phyloP scores from a whole-genome alignment of 2,329 filamentous ascomycete species.

The Cladosporium sp. region DNA sequence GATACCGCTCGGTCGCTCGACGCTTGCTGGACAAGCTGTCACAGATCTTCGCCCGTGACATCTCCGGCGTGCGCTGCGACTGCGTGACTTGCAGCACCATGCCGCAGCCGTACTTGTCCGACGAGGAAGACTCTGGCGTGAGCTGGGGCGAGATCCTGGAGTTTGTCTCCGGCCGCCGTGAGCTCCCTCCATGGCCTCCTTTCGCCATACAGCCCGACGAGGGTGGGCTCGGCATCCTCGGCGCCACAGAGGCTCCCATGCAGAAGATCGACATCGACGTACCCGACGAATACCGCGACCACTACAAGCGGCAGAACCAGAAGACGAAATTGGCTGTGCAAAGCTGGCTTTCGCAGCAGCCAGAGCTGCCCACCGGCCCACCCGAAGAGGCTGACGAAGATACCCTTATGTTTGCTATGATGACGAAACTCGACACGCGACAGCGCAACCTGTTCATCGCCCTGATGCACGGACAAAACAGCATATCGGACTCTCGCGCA shows the following conservation, averaged over 20 bases:
- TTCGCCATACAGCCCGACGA: slow-evolving; percentile 62
- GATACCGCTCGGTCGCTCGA: slow-evolving; percentile 89
- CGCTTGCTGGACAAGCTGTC: slow-evolving; percentile 84
- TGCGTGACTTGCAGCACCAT: slow-evolving; percentile 73
- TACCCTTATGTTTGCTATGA: slow-evolving; percentile 85
- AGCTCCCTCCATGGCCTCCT: slow-evolving; percentile 82
- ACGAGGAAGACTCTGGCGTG: slow-evolving; percentile 59
- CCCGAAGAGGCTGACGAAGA: slow-evolving; percentile 91
- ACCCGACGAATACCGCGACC: slow-evolving; percentile 84
- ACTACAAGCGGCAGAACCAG: slow-evolving; percentile 85
- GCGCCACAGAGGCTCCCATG: slow-evolving; percentile 52
- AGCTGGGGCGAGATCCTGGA: slow-evolving; percentile 96
- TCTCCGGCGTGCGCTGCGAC: slow-evolving; percentile 76
- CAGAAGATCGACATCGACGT: slow-evolving; percentile 89
- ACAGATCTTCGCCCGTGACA: slow-evolving; percentile 87
- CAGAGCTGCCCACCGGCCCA: slow-evolving; percentile 64
- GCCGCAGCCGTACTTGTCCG: slow-evolving; percentile 34
- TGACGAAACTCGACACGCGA: slow-evolving; percentile 73
- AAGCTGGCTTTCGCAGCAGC: slow-evolving; percentile 78
- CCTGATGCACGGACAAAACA: slow-evolving; percentile 57
- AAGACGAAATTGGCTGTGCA: slow-evolving; percentile 90
- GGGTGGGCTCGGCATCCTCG: slow-evolving; percentile 49
- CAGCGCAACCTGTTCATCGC: slow-evolving; percentile 78
- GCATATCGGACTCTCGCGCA: slow-evolving; percentile 49
- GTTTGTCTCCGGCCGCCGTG: slow-evolving; percentile 79